phyloP scores from a whole-genome alignment of 140 eudicot genomes.

The Oenanthe javanica region DNA sequence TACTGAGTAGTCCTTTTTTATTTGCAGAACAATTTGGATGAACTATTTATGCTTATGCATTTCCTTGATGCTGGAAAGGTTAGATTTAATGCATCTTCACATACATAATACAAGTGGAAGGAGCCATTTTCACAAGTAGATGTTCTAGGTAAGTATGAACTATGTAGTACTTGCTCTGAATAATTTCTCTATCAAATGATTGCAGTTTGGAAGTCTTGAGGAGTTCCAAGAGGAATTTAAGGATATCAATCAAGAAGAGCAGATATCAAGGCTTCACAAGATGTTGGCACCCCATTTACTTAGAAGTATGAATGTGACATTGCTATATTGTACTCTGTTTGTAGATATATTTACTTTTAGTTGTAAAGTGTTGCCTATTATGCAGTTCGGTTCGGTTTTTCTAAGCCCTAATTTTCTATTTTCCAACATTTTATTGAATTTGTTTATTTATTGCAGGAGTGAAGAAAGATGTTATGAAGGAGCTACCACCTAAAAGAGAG shows the following conservation, averaged over 20 bases:
- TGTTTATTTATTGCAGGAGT: slow-evolving; percentile 53
- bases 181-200: neutral
- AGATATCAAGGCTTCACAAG: slow-evolving; percentile 91
- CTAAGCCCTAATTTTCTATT: too few relatives aligned
- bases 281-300: slow-evolving; percentile 99
- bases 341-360: slow-evolving; percentile 1
- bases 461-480: slow-evolving; percentile 97
- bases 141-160: slow-evolving; percentile 8
- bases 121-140: neutral
- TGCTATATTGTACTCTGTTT: slow-evolving; percentile 11
- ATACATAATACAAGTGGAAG: neutral
- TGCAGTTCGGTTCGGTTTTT: too few relatives aligned
- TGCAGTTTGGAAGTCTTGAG: slow-evolving; percentile 91
- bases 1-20: slow-evolving; percentile 10
- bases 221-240: slow-evolving; percentile 97
- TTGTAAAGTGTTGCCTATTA: neutral
- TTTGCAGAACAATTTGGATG: slow-evolving; percentile 95
- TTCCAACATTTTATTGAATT: neutral
- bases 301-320: slow-evolving; percentile 54
- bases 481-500: slow-evolving; percentile 95
- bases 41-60: slow-evolving; percentile 99
- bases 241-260: slow-evolving; percentile 98
- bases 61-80: slow-evolving; percentile 99
- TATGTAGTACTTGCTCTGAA: neutral
- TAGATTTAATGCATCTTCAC: slow-evolving; percentile 19